Base-by-base conservation (phyloP, 1,284 basidiomycete genomes). In the Microbotryum saponariae region DNA sequence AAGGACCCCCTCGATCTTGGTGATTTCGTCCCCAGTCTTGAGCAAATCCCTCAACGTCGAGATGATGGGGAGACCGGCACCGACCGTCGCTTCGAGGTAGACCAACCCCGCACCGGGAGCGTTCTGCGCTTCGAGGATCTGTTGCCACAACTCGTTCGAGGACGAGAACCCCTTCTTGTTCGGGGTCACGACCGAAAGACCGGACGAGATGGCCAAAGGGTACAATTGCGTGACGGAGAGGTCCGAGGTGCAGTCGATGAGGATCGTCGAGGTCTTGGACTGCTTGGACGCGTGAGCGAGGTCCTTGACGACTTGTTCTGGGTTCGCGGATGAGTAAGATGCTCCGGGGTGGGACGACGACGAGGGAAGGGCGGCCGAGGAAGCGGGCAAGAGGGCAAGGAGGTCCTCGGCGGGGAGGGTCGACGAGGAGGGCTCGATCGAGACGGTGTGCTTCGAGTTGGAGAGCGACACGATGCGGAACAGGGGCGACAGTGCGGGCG, bases 121-220 rank as follows among this genome's bases (percentile, higher is more conserved):
- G 57, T 78, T 72, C 23, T 71, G 80, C 0, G 84, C 82, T 14
- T 75, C 72, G 44, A 86, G 69, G 69, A 97, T 92, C 47, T 79
- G 76, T 59, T 87, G 78, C 75, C 88, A 97, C 47, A 97, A 78
- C 20, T 73, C 73, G 42, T 86, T 77, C n/a, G 83, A 79, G 0
- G 87, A 85, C 5, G 91, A 94, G 74, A 88, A 91, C 0, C 88
- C 94, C 78, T 97, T 97, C 77, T 99, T 99, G 81, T 97, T 99
- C 18, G 96, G 94, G 0, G 94, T 99, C 51, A 96, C 86, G 67
- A 99, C 83, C 74, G 87, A 84, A 59, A 97, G 82, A 9, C 91
- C 92, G 8, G 82, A 82, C 58, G 79, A 78, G 61, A 98, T 78
- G 77, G 94, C 87, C 31, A 79, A 77, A 0, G 96, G 91, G 76